Percentiles rank a stretch among this genome's conserved stretches.
Conservation (phyloP, 192 early-diverging fungal species). For the Allomyces macrogynus region DNA sequence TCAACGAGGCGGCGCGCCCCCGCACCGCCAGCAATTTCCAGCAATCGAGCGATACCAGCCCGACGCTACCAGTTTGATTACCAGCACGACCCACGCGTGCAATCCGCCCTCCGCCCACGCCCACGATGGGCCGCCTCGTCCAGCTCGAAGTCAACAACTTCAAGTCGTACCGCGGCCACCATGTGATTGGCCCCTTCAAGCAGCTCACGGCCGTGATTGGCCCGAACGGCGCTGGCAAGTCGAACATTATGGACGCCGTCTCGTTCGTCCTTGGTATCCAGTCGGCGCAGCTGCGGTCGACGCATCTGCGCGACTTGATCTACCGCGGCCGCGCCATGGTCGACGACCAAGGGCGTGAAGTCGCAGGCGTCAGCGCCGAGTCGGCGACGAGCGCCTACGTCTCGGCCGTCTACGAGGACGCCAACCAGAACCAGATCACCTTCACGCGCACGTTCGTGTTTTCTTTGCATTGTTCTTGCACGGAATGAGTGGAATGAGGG, state of each 20-base stretch:
- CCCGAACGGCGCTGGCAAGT: constrained; percentile 96
- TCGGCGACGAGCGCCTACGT: constrained; percentile 40
- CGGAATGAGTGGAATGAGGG: not conserved
- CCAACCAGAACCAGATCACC: constrained; percentile 29
- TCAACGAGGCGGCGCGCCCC: no score
- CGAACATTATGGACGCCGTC: constrained; percentile 98
- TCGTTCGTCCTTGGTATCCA: constrained; percentile 94
- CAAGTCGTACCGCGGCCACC: constrained; percentile 94
- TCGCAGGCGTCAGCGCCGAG: constrained; percentile 16
- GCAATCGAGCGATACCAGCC: no score
- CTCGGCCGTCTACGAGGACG: constrained; percentile 60
- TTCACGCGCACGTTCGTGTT: constrained; percentile 51
- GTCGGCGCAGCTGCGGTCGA: constrained; percentile 72
- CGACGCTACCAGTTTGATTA: no score
- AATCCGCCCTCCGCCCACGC: no score
- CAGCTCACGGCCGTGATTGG: constrained; percentile 91
- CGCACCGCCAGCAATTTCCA: no score
- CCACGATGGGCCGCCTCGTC: constrained; percentile 56
- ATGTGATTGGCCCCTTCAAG: constrained; percentile 82
- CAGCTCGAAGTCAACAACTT: constrained; percentile 91
- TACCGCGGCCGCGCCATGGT: constrained; percentile 47
- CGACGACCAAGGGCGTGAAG: constrained; percentile 23
- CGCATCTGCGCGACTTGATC: constrained; percentile 73
- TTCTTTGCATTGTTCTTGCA: not conserved
- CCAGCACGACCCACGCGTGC: no score